These are phyloP conservation scores for Phytophthora idaei DNA, from an alignment of 352 stramenopile species.

Conservation along the genomic window DNA sequence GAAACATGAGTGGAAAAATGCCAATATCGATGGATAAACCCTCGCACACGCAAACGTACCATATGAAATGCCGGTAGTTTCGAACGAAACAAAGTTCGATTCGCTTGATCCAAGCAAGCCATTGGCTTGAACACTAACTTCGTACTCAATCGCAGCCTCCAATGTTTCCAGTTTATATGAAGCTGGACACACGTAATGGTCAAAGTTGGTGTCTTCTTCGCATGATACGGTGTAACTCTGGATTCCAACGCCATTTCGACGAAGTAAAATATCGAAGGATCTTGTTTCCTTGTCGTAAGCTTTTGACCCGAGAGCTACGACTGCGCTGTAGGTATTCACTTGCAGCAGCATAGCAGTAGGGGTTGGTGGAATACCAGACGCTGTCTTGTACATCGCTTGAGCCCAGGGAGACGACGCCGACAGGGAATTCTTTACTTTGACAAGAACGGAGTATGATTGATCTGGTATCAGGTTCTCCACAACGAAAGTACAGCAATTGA, in stretches of 20 bases:
- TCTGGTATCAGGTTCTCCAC: constrained; percentile 31
- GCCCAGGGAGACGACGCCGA: constrained; percentile 18
- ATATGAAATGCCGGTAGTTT: constrained; percentile 17
- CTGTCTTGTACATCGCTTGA: constrained; percentile 35
- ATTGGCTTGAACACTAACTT: constrained; percentile 29
- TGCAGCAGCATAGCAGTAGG: constrained; percentile 27
- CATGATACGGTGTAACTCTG: constrained; percentile 12
- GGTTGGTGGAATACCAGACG: constrained; percentile 34
- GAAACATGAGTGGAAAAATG: neutral
- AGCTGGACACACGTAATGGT: constrained; percentile 25
- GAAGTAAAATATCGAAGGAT: constrained; percentile 36
- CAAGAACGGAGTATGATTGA: constrained; percentile 38
- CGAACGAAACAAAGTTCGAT: constrained; percentile 16
- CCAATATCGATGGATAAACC: neutral
- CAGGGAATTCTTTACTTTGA: constrained; percentile 36
- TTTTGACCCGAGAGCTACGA: constrained; percentile 23
- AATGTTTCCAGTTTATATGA: constrained; percentile 24
- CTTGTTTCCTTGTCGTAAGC: constrained; percentile 47
- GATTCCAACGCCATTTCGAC: neutral
- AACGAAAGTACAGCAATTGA: constrained; percentile 53
- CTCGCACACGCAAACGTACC: constrained; percentile 12
- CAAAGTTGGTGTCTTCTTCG: neutral
- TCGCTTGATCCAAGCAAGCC: constrained; percentile 38
- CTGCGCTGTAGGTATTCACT: constrained; percentile 51
- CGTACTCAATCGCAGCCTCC: constrained; percentile 29